These are phyloP conservation scores for Ceratobasidium sp. DNA, from an alignment of 1,284 basidiomycete species.

Conservation along the genomic window DNA sequence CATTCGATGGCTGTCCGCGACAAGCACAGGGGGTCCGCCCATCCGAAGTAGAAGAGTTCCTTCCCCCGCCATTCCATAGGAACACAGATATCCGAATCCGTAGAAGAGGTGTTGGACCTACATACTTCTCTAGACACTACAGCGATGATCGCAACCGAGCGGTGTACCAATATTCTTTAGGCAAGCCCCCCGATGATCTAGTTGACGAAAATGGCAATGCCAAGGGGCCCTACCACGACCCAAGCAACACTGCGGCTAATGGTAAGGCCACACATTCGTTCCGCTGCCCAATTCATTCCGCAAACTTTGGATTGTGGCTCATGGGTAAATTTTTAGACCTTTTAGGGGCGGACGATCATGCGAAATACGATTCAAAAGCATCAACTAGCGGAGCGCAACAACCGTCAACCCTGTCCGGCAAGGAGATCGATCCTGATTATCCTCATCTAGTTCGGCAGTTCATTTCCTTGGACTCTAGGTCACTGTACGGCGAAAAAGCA, in stretches of 20 bases:
- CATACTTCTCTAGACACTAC: neutral
- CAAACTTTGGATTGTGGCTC: neutral
- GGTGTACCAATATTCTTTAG: neutral
- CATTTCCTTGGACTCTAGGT: constrained; percentile 5
- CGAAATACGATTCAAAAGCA: neutral
- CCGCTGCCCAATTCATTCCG: neutral
- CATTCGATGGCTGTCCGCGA: neutral
- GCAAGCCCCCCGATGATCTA: constrained; percentile 7
- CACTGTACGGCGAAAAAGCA: constrained; percentile 9
- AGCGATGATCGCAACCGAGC: neutral
- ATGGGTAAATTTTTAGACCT: neutral
- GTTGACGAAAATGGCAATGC: neutral
- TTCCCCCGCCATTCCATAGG: neutral
- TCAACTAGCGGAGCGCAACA: neutral
- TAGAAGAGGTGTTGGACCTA: neutral
- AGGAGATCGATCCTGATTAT: neutral
- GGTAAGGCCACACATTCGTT: neutral
- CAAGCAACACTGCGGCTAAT: neutral
- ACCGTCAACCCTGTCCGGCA: neutral
- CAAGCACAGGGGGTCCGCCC: neutral
- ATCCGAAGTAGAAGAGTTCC: neutral
- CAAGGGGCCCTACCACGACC: neutral
- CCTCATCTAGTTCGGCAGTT: constrained; percentile 9
- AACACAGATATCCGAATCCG: neutral
- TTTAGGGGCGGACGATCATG: no score